Percentiles rank a stretch among this genome's conserved stretches.
Evolutionary conservation across 2,329 filamentous ascomycete genomes (phyloP).

Genomic region (Blastomyces parvus): DNA sequence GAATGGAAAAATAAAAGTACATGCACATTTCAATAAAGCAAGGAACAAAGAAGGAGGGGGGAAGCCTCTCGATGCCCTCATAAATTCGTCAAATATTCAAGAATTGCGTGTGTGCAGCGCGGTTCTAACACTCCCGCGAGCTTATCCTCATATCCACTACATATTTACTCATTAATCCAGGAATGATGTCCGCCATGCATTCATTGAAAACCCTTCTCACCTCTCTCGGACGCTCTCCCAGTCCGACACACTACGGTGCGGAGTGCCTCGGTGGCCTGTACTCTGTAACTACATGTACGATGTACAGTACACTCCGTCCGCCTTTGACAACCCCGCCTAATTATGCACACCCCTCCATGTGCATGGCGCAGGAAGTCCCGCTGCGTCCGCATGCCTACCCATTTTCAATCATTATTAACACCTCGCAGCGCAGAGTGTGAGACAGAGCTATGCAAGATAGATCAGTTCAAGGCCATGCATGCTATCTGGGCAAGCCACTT

Average conservation of each 20-base stretch:
- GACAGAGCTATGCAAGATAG: neutral
- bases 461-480: neutral
- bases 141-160: neutral
- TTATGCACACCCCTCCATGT: neutral
- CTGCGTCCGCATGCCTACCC: neutral
- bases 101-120: neutral
- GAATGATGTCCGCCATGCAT: neutral
- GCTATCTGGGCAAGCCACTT: neutral
- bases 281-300: no score
- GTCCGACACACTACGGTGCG: neutral
- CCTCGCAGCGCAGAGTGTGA: neutral
- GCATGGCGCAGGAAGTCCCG: neutral
- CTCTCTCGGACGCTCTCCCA: neutral
- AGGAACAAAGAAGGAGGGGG: no score
- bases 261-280: neutral
- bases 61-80: neutral
- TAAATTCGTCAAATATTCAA: neutral
- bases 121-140: no score
- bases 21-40: neutral
- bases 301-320: neutral
- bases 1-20: no score
- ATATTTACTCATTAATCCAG: neutral
- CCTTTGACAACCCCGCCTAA: neutral
- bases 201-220: neutral
- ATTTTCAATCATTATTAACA: neutral